Percentiles rank a stretch among this genome's conserved stretches.
Evolutionary conservation across 2,329 filamentous ascomycete genomes (phyloP).

Genomic region (Colletotrichum sp.): DNA sequence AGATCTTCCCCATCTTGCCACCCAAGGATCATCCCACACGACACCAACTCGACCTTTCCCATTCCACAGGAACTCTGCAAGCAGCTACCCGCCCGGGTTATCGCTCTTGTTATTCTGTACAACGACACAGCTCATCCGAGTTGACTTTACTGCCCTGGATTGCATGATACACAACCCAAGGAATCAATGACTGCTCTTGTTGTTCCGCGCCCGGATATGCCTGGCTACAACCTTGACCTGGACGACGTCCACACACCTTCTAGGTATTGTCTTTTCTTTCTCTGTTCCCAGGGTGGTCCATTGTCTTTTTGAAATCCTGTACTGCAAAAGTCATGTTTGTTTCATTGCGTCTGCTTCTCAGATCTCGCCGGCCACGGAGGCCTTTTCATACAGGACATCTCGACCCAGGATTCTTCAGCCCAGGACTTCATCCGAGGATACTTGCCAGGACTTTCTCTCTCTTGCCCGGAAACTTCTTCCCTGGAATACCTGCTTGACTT

Average conservation of each 20-base stretch:
- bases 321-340: conserved; percentile 32
- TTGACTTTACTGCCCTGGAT: conserved; percentile 16
- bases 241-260: conserved; percentile 65
- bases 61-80: conserved; percentile 13
- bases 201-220: conserved; percentile 56
- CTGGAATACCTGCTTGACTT: not conserved
- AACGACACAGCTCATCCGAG: conserved; percentile 19
- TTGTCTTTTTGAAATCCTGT: conserved; percentile 37
- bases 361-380: conserved; percentile 15
- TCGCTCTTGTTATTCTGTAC: not conserved
- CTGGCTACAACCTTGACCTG: conserved; percentile 61
- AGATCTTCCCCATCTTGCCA: conserved; percentile 20
- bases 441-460: conserved; percentile 8
- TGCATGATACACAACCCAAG: conserved; percentile 34
- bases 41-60: conserved; percentile 3
- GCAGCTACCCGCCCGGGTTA: conserved; percentile 11
- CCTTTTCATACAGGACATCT: conserved; percentile 3
- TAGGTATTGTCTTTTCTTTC: conserved; percentile 65
- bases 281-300: conserved; percentile 47
- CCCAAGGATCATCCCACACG: conserved; percentile 21
- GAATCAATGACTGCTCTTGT: conserved; percentile 56
- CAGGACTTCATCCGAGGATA: not conserved
- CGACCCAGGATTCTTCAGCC: conserved; percentile 5
- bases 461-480: not conserved
- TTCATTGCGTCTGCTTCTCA: conserved; percentile 18